Evolutionary conservation across 2,329 filamentous ascomycete genomes (phyloP).

Genomic region (Beauveria bassiana): DNA sequence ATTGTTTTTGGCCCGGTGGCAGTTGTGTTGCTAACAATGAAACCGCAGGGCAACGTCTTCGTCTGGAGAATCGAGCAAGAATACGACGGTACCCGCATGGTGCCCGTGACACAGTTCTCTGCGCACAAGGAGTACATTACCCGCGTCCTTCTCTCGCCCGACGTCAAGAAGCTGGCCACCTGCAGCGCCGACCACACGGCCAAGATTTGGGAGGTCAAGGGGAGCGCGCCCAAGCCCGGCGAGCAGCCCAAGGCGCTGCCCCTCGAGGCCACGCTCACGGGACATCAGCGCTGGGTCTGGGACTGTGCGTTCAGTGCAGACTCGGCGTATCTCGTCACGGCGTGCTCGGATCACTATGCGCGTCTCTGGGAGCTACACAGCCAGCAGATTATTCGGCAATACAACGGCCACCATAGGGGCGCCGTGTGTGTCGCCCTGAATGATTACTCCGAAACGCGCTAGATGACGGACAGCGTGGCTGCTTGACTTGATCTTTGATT

Average conservation of each 20-base stretch:
- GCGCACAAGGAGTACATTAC: constrained; percentile 92
- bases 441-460: constrained; percentile 61
- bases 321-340: constrained; percentile 85
- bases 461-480: neutral
- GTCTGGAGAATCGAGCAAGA: constrained; percentile 90
- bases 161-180: constrained; percentile 89
- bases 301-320: constrained; percentile 94
- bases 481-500: neutral
- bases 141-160: constrained; percentile 81
- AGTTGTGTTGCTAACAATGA: neutral
- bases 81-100: constrained; percentile 72
- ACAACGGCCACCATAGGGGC: constrained; percentile 88
- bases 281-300: constrained; percentile 96
- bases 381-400: constrained; percentile 87
- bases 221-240: constrained; percentile 45
- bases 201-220: constrained; percentile 87
- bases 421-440: constrained; percentile 90
- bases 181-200: constrained; percentile 91
- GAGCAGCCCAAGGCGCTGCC: constrained; percentile 54
- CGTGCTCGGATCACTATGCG: constrained; percentile 89
- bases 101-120: constrained; percentile 81
- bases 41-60: constrained; percentile 77
- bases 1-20: neutral
- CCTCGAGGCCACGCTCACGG: constrained; percentile 78
- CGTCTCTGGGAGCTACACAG: constrained; percentile 82